Percentiles rank a stretch among this genome's conserved stretches.
phyloP scores from a whole-genome alignment of 306 rosid species.

The Ammopiptanthus mongolicus region DNA sequence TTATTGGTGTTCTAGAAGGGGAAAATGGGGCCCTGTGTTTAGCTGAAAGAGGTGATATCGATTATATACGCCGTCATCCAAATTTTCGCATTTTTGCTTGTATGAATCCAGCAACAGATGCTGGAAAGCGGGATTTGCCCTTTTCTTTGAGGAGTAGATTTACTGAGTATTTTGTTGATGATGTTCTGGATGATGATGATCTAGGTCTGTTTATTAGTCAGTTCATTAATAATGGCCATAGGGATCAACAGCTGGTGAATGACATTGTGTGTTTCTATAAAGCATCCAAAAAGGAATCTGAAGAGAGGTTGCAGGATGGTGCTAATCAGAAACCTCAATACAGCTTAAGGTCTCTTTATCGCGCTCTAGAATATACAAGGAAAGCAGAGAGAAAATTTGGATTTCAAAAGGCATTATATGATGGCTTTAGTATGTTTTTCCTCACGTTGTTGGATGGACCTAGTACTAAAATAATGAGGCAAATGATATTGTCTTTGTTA shows the following conservation, averaged over 20 bases:
- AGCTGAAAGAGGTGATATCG: slow-evolving; percentile 90
- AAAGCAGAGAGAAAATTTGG: slow-evolving; percentile 59
- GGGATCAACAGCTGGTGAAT: slow-evolving; percentile 34
- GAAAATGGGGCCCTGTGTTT: slow-evolving; percentile 77
- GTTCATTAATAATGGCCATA: slow-evolving; percentile 38
- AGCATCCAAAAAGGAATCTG: slow-evolving; percentile 61
- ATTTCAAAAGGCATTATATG: slow-evolving; percentile 64
- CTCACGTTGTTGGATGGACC: slow-evolving; percentile 67
- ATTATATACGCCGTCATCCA: slow-evolving; percentile 68
- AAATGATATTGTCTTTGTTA: slow-evolving; percentile 49
- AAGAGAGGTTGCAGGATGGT: slow-evolving; percentile 88
- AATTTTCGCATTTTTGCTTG: slow-evolving; percentile 92
- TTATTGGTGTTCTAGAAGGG: slow-evolving; percentile 88
- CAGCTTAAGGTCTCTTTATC: slow-evolving; percentile 92
- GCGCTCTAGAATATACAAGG: slow-evolving; percentile 76
- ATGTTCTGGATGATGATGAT: slow-evolving; percentile 73
- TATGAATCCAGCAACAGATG: slow-evolving; percentile 99
- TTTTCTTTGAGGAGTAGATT: slow-evolving; percentile 81
- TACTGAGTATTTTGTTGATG: slow-evolving; percentile 90
- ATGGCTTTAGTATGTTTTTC: slow-evolving; percentile 91
- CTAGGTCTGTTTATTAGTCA: slow-evolving; percentile 53
- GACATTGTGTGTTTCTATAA: slow-evolving; percentile 66
- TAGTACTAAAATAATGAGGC: slow-evolving; percentile 62
- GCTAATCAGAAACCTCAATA: slow-evolving; percentile 91
- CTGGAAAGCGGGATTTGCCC: slow-evolving; percentile 92